Evolutionary conservation across 495 filamentous ascomycete species (phyloP), one percentile per base, ranked within the genome.

Genomic region (Neurospora africana): DNA sequence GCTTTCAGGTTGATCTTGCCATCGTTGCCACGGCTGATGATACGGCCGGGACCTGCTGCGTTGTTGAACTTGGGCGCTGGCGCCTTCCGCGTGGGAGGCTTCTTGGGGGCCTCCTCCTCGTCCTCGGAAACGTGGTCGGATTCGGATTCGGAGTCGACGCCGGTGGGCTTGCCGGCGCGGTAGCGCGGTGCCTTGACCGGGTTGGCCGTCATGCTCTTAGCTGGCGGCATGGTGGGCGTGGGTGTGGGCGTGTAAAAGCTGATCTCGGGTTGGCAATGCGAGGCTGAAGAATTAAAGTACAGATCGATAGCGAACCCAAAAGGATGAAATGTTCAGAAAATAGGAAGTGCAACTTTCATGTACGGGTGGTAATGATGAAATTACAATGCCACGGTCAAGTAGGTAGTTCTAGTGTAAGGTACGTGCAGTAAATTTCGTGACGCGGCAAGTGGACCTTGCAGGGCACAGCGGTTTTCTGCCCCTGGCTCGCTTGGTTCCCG

Each of bases 161-260:
- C 90, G 61, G 90, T 80, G 33, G 91, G 82, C 82, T 98, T 98
- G 74, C 95, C 95, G 39, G 94, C 90, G 53, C 94, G 89, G 79
- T 97, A 92, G 33, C 96, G 91, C 11, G 92, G 86, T 2, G 94
- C 92, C 76, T 89, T 90, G 73, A 91, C 81, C 5, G 93, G 93
- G 79, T 99, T 97, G 58, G 93, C 93, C 76, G 95, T 98, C 95
- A 99, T 98, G 73, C 92, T 90, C 83, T 93, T 95, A 58, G 47
- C 47, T 40, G 89, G 86, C 75, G 93, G 91, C 93, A 97, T 97
- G 70, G 75, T 84, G 83, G 35, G 17, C 8, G 47, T 36, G 27
- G 17, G 43, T 1, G 53, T 4, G 15, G 27, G 27, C 13, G 53
- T 65, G 53, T 33, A 65, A 35, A 35, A 35, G 3, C 27, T 65